These are phyloP conservation scores for Blastocystis sp. DNA, from an alignment of 352 stramenopile genomes.

Conservation along the genomic window DNA sequence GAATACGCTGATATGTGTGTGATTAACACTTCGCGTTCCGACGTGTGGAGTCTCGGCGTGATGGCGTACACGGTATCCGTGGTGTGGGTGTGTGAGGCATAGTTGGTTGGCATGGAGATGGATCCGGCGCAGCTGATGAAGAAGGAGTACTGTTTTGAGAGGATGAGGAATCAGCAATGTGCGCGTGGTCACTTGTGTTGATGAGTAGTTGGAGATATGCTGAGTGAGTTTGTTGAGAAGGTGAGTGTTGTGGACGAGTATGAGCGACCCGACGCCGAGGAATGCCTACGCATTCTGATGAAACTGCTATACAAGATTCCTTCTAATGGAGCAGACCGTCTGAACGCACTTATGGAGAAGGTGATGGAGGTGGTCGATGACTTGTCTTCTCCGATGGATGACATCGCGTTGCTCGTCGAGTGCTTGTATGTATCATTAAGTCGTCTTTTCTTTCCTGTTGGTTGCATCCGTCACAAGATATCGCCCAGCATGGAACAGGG, in stretches of 20 bases:
- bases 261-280: constrained; percentile 8
- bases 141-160: constrained; percentile 9
- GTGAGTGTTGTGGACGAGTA: background rate
- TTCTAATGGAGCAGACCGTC: background rate
- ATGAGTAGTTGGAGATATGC: background rate
- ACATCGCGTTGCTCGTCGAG: background rate
- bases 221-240: constrained; percentile 12
- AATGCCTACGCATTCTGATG: constrained; percentile 25
- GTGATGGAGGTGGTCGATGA: background rate
- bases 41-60: constrained; percentile 64
- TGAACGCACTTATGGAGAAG: background rate
- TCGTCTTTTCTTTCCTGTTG: background rate
- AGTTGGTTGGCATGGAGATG: constrained; percentile 22
- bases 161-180: constrained; percentile 1
- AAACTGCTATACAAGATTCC: constrained; percentile 18
- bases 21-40: constrained; percentile 22
- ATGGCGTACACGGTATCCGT: constrained; percentile 19
- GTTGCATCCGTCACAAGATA: too few relatives aligned
- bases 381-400: background rate
- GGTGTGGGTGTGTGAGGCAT: background rate
- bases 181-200: background rate
- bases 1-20: background rate
- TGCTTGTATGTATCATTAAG: constrained; percentile 53
- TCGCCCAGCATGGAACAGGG: too few relatives aligned
- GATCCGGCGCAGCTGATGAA: background rate